A percentile compares a stretch with the other conserved stretches of the same genome.
Conservation (phyloP, 768 basidiomycete genomes). For the Leccinum imitatum region DNA sequence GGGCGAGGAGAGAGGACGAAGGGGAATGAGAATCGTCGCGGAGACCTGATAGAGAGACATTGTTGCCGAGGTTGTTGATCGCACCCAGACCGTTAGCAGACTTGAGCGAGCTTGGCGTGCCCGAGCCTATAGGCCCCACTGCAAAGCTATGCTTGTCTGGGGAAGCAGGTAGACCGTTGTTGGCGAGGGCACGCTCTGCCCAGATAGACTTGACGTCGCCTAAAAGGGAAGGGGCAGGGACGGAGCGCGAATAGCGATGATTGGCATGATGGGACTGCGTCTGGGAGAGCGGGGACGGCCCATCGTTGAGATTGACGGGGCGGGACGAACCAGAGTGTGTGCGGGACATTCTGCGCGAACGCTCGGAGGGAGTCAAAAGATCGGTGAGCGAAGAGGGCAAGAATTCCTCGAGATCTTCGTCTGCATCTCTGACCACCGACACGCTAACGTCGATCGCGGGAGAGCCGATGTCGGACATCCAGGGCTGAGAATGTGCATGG, state of each 20-base stretch:
- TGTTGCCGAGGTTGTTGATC: constrained; percentile 16
- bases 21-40: constrained; percentile 38
- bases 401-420: constrained; percentile 85
- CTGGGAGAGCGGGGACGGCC: constrained; percentile 17
- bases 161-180: constrained; percentile 37
- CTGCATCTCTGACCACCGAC: constrained; percentile 49
- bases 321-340: constrained; percentile 50
- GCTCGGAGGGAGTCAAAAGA: constrained; percentile 85
- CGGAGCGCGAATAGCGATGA: constrained; percentile 81
- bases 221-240: constrained; percentile 73
- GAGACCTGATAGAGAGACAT: constrained; percentile 13
- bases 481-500: constrained; percentile 23
- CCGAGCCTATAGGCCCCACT: constrained; percentile 29
- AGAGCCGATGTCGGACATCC: constrained; percentile 30
- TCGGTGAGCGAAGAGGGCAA: constrained; percentile 87
- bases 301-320: constrained; percentile 22
- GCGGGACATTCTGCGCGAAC: constrained; percentile 76
- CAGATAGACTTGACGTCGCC: constrained; percentile 81
- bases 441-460: constrained; percentile 20
- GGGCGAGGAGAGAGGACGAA: constrained; percentile 43
- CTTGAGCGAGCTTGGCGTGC: constrained; percentile 55
- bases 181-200: constrained; percentile 52
- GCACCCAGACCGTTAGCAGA: constrained; percentile 41
- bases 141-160: constrained; percentile 32
- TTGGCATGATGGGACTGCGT: constrained; percentile 27